Conservation (phyloP, 352 stramenopile species). For the Globisporangium nagaii region DNA sequence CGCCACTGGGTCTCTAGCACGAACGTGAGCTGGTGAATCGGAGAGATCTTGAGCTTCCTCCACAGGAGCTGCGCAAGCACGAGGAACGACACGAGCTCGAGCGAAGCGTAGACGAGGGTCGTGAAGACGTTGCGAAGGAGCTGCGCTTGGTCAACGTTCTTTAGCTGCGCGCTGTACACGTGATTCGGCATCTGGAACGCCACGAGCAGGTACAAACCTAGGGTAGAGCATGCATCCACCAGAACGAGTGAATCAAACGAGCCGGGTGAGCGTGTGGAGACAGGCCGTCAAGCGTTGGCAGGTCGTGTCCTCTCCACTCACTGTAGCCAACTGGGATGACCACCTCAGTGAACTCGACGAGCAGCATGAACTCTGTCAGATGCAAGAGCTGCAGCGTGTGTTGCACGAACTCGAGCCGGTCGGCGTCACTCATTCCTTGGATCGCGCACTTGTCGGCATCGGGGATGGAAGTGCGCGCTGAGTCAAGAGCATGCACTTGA, state of each 20-base stretch:
- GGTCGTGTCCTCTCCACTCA: no score
- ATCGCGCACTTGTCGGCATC: neutral
- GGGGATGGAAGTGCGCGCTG: no score
- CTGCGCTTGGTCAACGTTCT: constrained; percentile 9
- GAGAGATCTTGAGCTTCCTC: constrained; percentile 18
- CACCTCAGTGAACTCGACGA: constrained; percentile 19
- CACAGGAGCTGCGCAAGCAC: constrained; percentile 18
- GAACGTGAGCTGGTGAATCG: constrained; percentile 27
- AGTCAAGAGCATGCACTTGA: no score
- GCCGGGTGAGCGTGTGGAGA: no score
- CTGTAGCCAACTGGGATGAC: constrained; percentile 20
- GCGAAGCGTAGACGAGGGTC: constrained; percentile 25
- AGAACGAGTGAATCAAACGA: no score
- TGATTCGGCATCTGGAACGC: constrained; percentile 30
- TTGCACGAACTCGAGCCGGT: neutral
- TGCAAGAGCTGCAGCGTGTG: constrained; percentile 4
- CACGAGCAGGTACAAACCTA: constrained; percentile 17
- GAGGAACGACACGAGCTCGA: constrained; percentile 35
- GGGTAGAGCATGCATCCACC: no score
- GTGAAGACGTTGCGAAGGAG: constrained; percentile 15
- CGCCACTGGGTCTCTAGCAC: constrained; percentile 25
- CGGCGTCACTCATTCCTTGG: neutral
- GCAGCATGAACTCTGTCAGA: constrained; percentile 18
- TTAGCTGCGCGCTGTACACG: constrained; percentile 23
- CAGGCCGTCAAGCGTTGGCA: no score